Conservation (phyloP, 495 filamentous ascomycete species). For the Hyaloscypha bicolor region DNA sequence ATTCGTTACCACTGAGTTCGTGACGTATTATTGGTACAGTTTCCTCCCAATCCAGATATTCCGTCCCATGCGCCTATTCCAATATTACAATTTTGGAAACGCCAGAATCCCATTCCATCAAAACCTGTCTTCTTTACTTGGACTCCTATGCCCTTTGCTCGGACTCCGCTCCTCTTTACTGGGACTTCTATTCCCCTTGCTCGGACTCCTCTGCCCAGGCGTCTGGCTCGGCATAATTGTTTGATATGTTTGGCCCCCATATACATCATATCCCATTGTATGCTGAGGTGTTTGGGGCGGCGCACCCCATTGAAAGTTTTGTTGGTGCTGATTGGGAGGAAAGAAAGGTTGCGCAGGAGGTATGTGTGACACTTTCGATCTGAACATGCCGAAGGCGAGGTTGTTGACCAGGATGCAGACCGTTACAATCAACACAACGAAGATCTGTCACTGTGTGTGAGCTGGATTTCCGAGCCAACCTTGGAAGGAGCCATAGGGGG, state of each 20-base stretch:
- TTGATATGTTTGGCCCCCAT: conserved; percentile 18
- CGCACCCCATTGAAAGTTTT: conserved; percentile 29
- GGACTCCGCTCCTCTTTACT: conserved; percentile 30
- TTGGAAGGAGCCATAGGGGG: neutral
- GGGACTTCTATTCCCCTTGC: conserved; percentile 29
- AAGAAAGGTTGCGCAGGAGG: conserved; percentile 27
- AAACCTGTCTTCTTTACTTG: conserved; percentile 14
- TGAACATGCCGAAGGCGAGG: conserved; percentile 52
- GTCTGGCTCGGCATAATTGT: conserved; percentile 33
- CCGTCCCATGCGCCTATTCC: neutral
- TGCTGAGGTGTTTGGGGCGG: conserved; percentile 28
- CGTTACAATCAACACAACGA: conserved; percentile 56
- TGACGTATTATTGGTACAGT: conserved; percentile 9
- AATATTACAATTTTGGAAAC: neutral
- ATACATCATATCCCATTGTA: conserved; percentile 20
- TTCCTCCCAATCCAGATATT: conserved; percentile 4
- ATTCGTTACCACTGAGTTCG: neutral
- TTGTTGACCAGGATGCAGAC: conserved; percentile 59
- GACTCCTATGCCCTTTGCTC: conserved; percentile 21
- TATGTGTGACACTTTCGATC: conserved; percentile 36
- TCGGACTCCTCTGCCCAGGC: conserved; percentile 31
- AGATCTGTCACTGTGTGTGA: conserved; percentile 37
- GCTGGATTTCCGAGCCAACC: neutral
- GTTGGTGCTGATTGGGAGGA: conserved; percentile 17
- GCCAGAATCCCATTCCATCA: conserved; percentile 9